These are phyloP conservation scores for Leccinum disarticulatum DNA, from an alignment of 768 basidiomycete genomes.

Conservation along the genomic window DNA sequence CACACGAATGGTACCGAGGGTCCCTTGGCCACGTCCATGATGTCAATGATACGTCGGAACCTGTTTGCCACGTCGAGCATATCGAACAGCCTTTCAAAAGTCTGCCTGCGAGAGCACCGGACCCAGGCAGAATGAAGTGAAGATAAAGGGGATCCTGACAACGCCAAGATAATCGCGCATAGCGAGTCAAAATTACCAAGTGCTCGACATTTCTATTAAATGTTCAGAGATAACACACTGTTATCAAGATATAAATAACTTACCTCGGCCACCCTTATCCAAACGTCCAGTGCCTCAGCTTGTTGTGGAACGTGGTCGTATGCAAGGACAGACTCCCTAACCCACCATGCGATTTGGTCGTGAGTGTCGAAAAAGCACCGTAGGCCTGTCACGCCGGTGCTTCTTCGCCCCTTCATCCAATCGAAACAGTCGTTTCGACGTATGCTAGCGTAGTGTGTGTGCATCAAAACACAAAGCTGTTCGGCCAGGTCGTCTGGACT, in stretches of 20 bases:
- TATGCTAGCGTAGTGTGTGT: slow-evolving; percentile 65
- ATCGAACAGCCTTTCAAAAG: slow-evolving; percentile 51
- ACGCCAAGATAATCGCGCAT: slow-evolving; percentile 62
- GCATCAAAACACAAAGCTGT: slow-evolving; percentile 79
- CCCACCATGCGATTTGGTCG: slow-evolving; percentile 66
- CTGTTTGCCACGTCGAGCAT: slow-evolving; percentile 54
- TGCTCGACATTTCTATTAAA: slow-evolving; percentile 56
- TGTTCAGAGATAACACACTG: neutral
- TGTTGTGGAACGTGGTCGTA: slow-evolving; percentile 51
- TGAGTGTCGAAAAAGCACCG: slow-evolving; percentile 56
- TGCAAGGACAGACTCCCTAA: slow-evolving; percentile 59
- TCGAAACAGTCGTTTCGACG: slow-evolving; percentile 71
- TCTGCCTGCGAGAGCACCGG: slow-evolving; percentile 52
- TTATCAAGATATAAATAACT: slow-evolving; percentile 7
- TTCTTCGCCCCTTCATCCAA: slow-evolving; percentile 47
- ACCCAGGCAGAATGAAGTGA: slow-evolving; percentile 65
- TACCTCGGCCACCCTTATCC: slow-evolving; percentile 81
- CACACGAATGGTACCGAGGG: slow-evolving; percentile 70
- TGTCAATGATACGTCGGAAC: slow-evolving; percentile 42
- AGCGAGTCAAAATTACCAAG: slow-evolving; percentile 68
- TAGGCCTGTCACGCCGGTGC: slow-evolving; percentile 43
- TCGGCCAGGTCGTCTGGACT: slow-evolving; percentile 73
- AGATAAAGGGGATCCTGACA: slow-evolving; percentile 58
- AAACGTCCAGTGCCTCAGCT: slow-evolving; percentile 62
- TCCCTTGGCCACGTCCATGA: slow-evolving; percentile 42